Conservation (phyloP, 2,329 filamentous ascomycete species). For the Alternaria sp. region DNA sequence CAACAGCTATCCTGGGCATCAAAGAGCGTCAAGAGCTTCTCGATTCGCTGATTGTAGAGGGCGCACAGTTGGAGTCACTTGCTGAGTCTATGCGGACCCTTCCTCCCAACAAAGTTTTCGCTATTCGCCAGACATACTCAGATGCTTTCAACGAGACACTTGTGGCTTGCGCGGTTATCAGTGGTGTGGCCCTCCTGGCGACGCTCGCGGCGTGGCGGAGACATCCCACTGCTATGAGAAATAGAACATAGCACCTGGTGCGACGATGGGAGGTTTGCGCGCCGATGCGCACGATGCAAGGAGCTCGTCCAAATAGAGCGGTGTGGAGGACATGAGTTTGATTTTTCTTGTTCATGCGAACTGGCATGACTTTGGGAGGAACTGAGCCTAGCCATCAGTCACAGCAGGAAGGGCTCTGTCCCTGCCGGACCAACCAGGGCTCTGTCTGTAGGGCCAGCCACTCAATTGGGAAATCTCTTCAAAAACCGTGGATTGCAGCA, state of each 20-base stretch:
- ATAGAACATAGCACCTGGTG: background rate
- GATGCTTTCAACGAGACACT: slow-evolving; percentile 25
- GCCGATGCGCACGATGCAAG: no score
- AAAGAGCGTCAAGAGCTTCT: slow-evolving; percentile 13
- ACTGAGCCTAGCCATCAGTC: background rate
- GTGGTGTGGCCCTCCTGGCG: slow-evolving; percentile 16
- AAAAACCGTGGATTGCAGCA: background rate
- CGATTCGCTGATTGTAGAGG: background rate
- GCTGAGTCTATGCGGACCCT: slow-evolving; percentile 8
- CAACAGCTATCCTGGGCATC: slow-evolving; percentile 14
- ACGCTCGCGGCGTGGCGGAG: slow-evolving; percentile 18
- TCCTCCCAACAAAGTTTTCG: background rate
- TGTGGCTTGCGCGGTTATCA: slow-evolving; percentile 20
- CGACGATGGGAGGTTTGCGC: background rate
- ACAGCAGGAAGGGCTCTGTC: background rate
- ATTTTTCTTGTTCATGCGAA: no score
- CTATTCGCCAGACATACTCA: slow-evolving; percentile 16
- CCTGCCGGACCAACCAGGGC: background rate
- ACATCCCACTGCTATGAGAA: background rate
- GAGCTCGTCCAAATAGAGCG: no score
- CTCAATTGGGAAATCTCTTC: background rate
- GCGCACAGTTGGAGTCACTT: slow-evolving; percentile 10
- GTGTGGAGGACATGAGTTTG: no score
- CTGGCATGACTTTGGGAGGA: background rate
- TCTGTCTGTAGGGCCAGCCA: background rate